Percentiles rank a stretch among this genome's conserved stretches.
These are phyloP conservation scores for Rosa persica DNA, from an alignment of 306 rosid species.

Conservation along the genomic window DNA sequence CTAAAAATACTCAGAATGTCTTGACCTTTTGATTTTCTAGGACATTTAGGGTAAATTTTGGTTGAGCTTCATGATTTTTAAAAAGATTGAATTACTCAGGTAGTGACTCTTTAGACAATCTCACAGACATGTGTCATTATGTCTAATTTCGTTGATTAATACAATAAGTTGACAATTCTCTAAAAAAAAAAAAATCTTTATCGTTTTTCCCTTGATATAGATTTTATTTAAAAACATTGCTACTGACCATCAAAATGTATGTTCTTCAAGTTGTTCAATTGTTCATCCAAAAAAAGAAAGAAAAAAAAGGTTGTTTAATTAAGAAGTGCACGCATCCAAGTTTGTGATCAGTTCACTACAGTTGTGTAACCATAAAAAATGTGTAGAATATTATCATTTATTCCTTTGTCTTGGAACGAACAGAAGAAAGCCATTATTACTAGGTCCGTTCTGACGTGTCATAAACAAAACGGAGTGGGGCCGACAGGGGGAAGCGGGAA, in stretches of 20 bases:
- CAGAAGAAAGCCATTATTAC: not conserved
- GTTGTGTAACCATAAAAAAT: not conserved
- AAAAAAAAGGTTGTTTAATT: not conserved
- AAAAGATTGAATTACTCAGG: no score
- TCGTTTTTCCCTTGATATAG: no score
- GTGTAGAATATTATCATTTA: not conserved
- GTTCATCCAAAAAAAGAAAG: not conserved
- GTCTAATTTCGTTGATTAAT: no score
- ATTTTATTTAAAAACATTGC: no score
- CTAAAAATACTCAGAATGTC: no score
- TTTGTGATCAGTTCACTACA: not conserved
- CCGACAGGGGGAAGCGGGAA: constrained; percentile 1
- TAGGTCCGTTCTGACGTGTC: not conserved
- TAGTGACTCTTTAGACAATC: no score
- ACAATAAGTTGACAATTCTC: no score
- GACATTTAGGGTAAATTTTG: no score
- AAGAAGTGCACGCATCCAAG: not conserved
- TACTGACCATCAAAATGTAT: not conserved
- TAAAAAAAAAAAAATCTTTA: no score
- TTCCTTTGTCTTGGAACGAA: not conserved
- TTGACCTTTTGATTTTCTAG: no score
- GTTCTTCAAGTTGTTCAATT: not conserved
- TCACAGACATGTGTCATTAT: no score
- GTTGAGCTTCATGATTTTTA: no score
- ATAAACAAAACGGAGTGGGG: not conserved